A percentile compares a stretch with the other conserved stretches of the same genome.
phyloP scores from a whole-genome alignment of 2,329 filamentous ascomycete genomes.

The Diplodia seriata region DNA sequence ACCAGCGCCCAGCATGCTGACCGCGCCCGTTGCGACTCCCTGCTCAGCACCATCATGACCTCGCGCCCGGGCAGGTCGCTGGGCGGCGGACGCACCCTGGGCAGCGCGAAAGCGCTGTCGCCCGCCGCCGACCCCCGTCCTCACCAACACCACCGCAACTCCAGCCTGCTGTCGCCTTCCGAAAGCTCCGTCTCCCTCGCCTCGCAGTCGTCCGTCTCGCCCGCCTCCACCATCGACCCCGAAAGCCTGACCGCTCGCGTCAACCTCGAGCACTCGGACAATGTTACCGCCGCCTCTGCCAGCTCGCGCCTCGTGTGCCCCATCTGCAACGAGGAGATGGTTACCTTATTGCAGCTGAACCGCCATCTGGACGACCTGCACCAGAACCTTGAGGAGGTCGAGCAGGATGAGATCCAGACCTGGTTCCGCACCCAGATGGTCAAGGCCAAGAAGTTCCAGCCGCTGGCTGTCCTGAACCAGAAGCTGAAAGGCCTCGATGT shows the following conservation, averaged over 20 bases:
- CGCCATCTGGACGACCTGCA: constrained; percentile 84
- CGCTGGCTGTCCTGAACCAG: constrained; percentile 88
- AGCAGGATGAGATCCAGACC: constrained; percentile 93
- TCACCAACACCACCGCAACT: constrained; percentile 48
- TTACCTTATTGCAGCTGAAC: constrained; percentile 92
- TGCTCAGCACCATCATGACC: constrained; percentile 65
- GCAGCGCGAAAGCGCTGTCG: constrained; percentile 82
- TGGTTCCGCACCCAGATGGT: constrained; percentile 96
- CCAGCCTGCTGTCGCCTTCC: constrained; percentile 65
- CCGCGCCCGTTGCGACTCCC: constrained; percentile 28
- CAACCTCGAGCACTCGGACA: constrained; percentile 68
- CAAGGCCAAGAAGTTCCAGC: constrained; percentile 92
- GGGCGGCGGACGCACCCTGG: constrained; percentile 89
- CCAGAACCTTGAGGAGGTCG: constrained; percentile 84
- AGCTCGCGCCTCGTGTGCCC: constrained; percentile 82
- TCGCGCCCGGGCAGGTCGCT: constrained; percentile 70
- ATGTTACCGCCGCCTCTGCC: constrained; percentile 63
- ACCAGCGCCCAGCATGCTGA: constrained; percentile 31
- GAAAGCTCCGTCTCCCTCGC: constrained; percentile 78
- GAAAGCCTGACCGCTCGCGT: constrained; percentile 85
- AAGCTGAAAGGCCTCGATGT: constrained; percentile 91
- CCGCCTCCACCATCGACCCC: constrained; percentile 70
- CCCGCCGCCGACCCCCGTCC: constrained; percentile 60
- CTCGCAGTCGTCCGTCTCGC: constrained; percentile 76
- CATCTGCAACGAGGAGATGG: constrained; percentile 99